These are phyloP conservation scores for Malus hybrid DNA, from an alignment of 331 rosid genomes.

Conservation along the genomic window DNA sequence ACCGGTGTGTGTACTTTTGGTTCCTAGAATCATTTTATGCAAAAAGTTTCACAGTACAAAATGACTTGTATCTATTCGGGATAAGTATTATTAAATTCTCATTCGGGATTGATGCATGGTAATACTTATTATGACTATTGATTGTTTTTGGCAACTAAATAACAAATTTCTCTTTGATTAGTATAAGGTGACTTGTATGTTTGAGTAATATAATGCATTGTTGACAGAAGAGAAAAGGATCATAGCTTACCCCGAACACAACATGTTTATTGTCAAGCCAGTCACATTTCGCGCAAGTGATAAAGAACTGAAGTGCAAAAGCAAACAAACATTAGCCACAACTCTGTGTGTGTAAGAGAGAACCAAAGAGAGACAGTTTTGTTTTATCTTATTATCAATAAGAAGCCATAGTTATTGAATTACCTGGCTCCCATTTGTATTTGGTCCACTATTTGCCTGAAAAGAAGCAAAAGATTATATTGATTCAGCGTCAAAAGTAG, in stretches of 20 bases:
- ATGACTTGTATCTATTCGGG: neutral
- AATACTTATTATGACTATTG: neutral
- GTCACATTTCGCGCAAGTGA: slow-evolving; percentile 92
- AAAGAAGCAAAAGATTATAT: slow-evolving; percentile 9
- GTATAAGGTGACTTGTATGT: neutral
- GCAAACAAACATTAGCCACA: neutral
- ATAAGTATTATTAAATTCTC: neutral
- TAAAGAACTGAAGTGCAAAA: slow-evolving; percentile 60
- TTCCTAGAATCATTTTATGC: neutral
- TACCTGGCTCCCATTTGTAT: slow-evolving; percentile 93
- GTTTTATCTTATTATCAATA: no score
- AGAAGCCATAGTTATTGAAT: no score
- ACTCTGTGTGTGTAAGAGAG: neutral
- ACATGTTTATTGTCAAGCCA: slow-evolving; percentile 99
- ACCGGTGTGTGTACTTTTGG: neutral
- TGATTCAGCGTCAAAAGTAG: neutral
- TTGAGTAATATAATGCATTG: neutral
- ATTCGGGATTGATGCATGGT: neutral
- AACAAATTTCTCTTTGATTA: neutral
- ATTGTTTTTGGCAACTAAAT: neutral
- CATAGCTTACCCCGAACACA: slow-evolving; percentile 82
- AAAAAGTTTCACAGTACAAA: neutral
- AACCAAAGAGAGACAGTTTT: slow-evolving; percentile 1
- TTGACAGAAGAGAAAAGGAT: neutral
- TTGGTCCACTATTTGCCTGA: slow-evolving; percentile 89